A percentile compares a stretch with the other conserved stretches of the same genome.
phyloP scores from a whole-genome alignment of 345 rosid species.

The Sisymbrium altissimum region DNA sequence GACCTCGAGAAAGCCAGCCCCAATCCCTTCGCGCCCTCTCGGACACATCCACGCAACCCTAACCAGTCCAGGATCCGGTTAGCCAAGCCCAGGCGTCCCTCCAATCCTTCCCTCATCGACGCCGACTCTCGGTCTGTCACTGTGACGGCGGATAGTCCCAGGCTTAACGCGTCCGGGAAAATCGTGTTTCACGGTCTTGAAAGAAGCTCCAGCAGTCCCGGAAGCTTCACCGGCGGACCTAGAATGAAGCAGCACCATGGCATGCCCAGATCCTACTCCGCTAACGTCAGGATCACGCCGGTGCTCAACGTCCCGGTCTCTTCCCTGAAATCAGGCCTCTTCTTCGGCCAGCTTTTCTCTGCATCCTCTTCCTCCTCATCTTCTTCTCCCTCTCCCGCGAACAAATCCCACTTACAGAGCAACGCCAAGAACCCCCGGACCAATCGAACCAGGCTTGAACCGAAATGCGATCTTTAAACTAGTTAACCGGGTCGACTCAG shows the following conservation, averaged over 20 bases:
- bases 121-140: conserved; percentile 50
- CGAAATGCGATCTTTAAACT: conserved; percentile 22
- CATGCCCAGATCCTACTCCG: conserved; percentile 90
- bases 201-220: conserved; percentile 96
- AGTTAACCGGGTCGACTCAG: conserved; percentile 5
- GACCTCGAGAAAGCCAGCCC: conserved; percentile 35
- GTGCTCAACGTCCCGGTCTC: conserved; percentile 83
- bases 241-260: conserved; percentile 65
- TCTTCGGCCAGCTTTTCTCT: conserved; percentile 58
- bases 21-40: conserved; percentile 51
- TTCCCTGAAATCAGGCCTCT: conserved; percentile 47
- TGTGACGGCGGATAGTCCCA: conserved; percentile 81
- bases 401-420: conserved; percentile 27
- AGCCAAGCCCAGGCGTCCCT: conserved; percentile 37
- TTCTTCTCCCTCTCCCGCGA: conserved; percentile 27
- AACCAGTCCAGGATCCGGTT: conserved; percentile 36
- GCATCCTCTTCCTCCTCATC: conserved; percentile 13
- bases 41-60: conserved; percentile 44
- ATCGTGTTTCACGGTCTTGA: conserved; percentile 83
- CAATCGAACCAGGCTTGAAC: conserved; percentile 38
- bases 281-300: conserved; percentile 69
- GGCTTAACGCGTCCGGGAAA: conserved; percentile 91
- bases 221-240: conserved; percentile 88
- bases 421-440: conserved; percentile 26
- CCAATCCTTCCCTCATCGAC: conserved; percentile 15